A percentile compares a stretch with the other conserved stretches of the same genome.
These are phyloP conservation scores for Sporormia fimetaria DNA, from an alignment of 495 filamentous ascomycete species.

Conservation along the genomic window DNA sequence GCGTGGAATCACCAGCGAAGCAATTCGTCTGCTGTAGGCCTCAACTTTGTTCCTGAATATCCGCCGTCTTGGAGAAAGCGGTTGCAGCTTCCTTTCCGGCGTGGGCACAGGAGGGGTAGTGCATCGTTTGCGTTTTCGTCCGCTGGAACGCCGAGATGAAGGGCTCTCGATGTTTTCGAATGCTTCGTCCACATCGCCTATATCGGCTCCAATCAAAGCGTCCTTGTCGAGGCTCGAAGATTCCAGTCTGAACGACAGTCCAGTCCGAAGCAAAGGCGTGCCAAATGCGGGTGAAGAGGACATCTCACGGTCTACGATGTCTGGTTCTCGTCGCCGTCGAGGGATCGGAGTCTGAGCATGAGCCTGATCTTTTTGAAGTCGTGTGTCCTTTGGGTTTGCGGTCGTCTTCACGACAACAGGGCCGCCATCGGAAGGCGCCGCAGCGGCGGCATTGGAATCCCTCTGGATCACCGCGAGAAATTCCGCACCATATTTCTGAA, in stretches of 20 bases:
- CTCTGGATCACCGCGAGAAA: slow-evolving; percentile 15
- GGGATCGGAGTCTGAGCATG: too few species aligned
- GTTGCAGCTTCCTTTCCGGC: neutral
- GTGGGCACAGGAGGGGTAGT: too few species aligned
- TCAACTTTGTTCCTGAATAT: slow-evolving; percentile 12
- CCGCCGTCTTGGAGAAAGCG: neutral
- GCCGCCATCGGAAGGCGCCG: too few species aligned
- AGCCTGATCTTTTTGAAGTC: too few species aligned
- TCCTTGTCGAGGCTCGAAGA: slow-evolving; percentile 1
- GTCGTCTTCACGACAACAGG: too few species aligned
- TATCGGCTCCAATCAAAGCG: neutral
- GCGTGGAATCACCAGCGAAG: neutral
- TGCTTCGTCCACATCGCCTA: neutral
- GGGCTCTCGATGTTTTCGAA: too few species aligned
- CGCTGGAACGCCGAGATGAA: too few species aligned
- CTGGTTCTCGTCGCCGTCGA: neutral
- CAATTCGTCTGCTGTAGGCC: slow-evolving; percentile 9
- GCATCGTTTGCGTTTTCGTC: too few species aligned
- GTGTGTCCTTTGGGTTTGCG: neutral
- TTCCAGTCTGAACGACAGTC: slow-evolving; percentile 10
- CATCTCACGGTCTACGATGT: neutral
- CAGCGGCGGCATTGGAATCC: too few species aligned
- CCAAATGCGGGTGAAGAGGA: slow-evolving; percentile 12
- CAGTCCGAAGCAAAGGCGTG: slow-evolving; percentile 11
- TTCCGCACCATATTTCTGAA: slow-evolving; percentile 9